Conservation (phyloP, 306 rosid species). For the Pachyrhizus erosus region DNA sequence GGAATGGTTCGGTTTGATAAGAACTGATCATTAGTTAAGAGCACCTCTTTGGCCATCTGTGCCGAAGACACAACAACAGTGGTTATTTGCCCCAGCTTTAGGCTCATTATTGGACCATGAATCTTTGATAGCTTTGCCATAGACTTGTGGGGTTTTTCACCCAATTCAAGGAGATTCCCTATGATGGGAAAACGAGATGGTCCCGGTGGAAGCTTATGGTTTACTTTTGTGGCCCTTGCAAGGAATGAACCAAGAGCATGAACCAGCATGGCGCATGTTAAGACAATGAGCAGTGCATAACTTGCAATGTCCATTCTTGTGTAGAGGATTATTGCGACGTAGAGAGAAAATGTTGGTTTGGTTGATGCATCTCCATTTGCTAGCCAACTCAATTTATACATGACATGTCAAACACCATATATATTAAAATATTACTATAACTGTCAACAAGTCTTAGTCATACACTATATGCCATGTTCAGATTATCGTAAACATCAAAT, state of each 20-base stretch:
- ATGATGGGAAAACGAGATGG: not conserved
- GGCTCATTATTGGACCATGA: slow-evolving; percentile 37
- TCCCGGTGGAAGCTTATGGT: slow-evolving; percentile 24
- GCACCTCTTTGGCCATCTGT: slow-evolving; percentile 40
- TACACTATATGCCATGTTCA: no score
- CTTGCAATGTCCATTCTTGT: slow-evolving; percentile 6
- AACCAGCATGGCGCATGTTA: slow-evolving; percentile 8
- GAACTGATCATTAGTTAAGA: slow-evolving; percentile 34
- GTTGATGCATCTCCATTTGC: no score
- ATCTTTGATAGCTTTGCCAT: slow-evolving; percentile 30
- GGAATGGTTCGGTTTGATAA: slow-evolving; percentile 41
- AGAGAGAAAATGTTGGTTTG: no score
- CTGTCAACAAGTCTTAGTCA: no score
- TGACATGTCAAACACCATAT: no score
- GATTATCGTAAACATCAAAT: no score
- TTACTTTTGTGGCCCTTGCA: slow-evolving; percentile 14
- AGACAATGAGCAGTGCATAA: not conserved
- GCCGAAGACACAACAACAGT: slow-evolving; percentile 30
- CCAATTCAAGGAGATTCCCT: slow-evolving; percentile 41
- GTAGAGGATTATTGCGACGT: not conserved
- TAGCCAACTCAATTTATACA: no score
- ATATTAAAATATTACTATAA: no score
- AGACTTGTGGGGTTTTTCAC: slow-evolving; percentile 30
- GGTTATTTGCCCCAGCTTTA: slow-evolving; percentile 39
- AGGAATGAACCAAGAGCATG: not conserved